Evolutionary conservation across 805 yeast genomes (phyloP), one percentile per base, ranked within the genome.

Genomic region (Hanseniaspora hatyaiensis): DNA sequence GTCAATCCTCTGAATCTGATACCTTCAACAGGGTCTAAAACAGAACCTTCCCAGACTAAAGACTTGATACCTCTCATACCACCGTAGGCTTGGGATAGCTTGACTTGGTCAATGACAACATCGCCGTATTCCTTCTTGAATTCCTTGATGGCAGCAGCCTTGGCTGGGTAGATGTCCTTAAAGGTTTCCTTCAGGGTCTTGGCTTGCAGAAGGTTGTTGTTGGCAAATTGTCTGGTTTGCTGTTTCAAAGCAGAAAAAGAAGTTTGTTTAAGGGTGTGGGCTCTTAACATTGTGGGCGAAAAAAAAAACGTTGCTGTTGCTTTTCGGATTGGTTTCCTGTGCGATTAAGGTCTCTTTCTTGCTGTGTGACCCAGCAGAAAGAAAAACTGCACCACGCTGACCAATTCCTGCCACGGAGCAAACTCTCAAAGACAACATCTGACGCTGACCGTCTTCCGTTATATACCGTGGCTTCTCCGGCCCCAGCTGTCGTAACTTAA

Each of bases 101-200:
- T 65, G 53, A 81, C 81, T 65, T 82, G 85, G 55, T 86, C 89
- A 54, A 82, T 78, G 44, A 68, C 71, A 42, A 70, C 66, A 50
- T 79, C 74, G 59, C 97, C 98, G 67, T 89, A 76, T 61, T 87
- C 94, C 66, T 84, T 74, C 70, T 89, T 87, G 67, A 89, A 79
- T 59, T 79, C 64, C 57, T 69, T 64, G 68, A 92, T 81, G 72
- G 87, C 85, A 67, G 86, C 96, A 58, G 82, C 82, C 73, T 84
- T 84, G 61, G 76, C 87, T 56, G 97, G 97, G 65, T 88, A 77
- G 56, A 85, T 73, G 63, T 85, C 94, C 50, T 87, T 94, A 64
- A 92, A 88, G 65, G 94, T 80, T 69, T 92, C 95, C 70, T 92
- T 92, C 60, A 92, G 75, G 54, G 96, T 80, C 73, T 75, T 63